Base-by-base conservation (phyloP, 805 yeast species). In the Candida cerambycidarum region DNA sequence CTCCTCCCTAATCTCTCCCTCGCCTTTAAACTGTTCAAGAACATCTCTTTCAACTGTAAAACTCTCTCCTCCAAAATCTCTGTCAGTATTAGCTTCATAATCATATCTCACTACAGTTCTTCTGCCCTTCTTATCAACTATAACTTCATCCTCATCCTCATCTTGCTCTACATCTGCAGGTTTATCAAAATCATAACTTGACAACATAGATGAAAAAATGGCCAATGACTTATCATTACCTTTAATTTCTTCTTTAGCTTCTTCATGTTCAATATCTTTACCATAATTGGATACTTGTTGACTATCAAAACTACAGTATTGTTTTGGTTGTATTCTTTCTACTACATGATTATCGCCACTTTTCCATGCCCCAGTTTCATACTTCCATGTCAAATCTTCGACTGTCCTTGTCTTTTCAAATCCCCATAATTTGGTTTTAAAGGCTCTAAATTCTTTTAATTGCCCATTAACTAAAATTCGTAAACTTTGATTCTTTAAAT, bases 371-470 rank as follows among this genome's bases (percentile, higher is more conserved):
- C 85, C 86, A 47, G 82, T 76, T 8, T 62, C 67, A 58, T 78
- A 90, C 41, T 70, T 68, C 62, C 71, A 76, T 0, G 83, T 85
- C 51, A 89, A 69, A 52, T 84, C 93, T 25, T 75, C 72, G 2
- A 73, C 59, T 2, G 73, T 68, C 53, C 77, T 83, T 48, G 78
- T 75, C 65, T 85, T 86, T 51, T 85, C 89, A 47, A 79, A 75
- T 3, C 98, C 98, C 99, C 99, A 92, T 31, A 93, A 73, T 58
- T 89, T 89, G 24, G 83, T 79, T 64, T 89, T 89, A 53, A 75
- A 76, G 51, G 83, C 69, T 52, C 78, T 78, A 43, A 85, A 63
- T 4, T 70, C 69, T 60, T 78, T 81, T 41, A 79, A 63, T 35
- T 63, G 75, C 5, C 83, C 88, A 54, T 76, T 79, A 45, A 77